Evolutionary conservation across 1,139 yeast genomes (phyloP).

Genomic region (Saccharomycopsis hybrid): DNA sequence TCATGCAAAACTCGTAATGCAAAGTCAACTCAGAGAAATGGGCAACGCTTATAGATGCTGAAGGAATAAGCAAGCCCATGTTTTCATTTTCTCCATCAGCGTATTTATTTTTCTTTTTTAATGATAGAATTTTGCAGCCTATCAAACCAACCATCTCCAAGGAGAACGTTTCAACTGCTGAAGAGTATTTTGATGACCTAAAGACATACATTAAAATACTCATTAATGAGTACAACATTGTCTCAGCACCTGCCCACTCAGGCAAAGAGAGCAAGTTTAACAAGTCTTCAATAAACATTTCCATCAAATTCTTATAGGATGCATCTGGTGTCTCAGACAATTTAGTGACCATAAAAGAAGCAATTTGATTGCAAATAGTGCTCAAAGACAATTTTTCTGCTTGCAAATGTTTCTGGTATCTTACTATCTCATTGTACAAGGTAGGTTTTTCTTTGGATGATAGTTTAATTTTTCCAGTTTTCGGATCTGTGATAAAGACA

Average conservation of each 20-base stretch:
- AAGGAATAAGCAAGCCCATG: background rate
- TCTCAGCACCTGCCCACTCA: conserved; percentile 56
- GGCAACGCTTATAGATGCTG: background rate
- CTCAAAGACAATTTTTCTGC: conserved; percentile 17
- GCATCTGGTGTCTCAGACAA: conserved; percentile 35
- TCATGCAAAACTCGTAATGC: conserved; percentile 7
- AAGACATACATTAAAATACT: conserved; percentile 36
- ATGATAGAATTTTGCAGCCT: conserved; percentile 42
- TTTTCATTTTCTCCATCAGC: background rate
- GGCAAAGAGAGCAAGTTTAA: conserved; percentile 42
- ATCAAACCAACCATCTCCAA: conserved; percentile 48
- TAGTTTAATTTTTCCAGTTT: conserved; percentile 18
- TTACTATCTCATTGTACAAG: conserved; percentile 11
- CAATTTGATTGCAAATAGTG: conserved; percentile 31
- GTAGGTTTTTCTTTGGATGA: conserved; percentile 21
- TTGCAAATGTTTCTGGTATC: conserved; percentile 18
- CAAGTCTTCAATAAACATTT: conserved; percentile 51
- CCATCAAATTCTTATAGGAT: conserved; percentile 39
- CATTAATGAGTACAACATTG: conserved; percentile 39
- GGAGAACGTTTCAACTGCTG: conserved; percentile 39
- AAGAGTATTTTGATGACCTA: conserved; percentile 25
- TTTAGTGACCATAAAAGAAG: conserved; percentile 35
- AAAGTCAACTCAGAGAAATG: conserved; percentile 3
- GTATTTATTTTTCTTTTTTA: conserved; percentile 2
- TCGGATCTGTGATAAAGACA: conserved; percentile 15